A percentile compares a stretch with the other conserved stretches of the same genome.
These are phyloP conservation scores for Cruciata laevipes DNA, from an alignment of 257 asterid genomes.

Conservation along the genomic window DNA sequence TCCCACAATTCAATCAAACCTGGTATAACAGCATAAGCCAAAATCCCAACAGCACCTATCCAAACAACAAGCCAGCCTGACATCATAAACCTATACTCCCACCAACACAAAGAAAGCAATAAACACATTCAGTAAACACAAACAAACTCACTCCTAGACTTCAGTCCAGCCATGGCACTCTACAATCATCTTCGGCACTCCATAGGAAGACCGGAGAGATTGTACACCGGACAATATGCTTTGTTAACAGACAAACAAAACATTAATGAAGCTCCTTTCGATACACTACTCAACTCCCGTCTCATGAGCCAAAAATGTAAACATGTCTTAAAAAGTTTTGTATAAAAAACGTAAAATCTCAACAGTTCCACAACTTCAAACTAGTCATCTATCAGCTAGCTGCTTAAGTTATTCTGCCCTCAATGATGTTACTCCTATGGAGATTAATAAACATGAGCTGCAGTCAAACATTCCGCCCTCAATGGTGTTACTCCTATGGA, in stretches of 20 bases:
- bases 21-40: too few species aligned
- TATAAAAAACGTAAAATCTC: not conserved
- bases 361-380: not conserved
- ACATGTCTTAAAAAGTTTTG: not conserved
- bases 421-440: not conserved
- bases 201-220: too few species aligned
- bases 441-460: not conserved
- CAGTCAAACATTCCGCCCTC: constrained; percentile 16
- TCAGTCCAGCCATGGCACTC: not conserved
- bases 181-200: not conserved
- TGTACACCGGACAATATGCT: not conserved
- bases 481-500: not conserved
- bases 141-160: not conserved
- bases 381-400: not conserved
- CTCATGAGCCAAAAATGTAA: too few species aligned
- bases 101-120: not conserved
- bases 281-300: too few species aligned
- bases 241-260: not conserved
- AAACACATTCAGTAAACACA: not conserved
- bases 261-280: too few species aligned
- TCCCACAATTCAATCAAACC: too few species aligned
- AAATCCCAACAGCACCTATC: too few species aligned
- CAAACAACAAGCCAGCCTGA: too few species aligned
- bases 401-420: not conserved
- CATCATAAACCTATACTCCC: too few species aligned